These are phyloP conservation scores for Martensiomyces pterosporus DNA, from an alignment of 192 early-diverging fungal genomes.

Conservation along the genomic window DNA sequence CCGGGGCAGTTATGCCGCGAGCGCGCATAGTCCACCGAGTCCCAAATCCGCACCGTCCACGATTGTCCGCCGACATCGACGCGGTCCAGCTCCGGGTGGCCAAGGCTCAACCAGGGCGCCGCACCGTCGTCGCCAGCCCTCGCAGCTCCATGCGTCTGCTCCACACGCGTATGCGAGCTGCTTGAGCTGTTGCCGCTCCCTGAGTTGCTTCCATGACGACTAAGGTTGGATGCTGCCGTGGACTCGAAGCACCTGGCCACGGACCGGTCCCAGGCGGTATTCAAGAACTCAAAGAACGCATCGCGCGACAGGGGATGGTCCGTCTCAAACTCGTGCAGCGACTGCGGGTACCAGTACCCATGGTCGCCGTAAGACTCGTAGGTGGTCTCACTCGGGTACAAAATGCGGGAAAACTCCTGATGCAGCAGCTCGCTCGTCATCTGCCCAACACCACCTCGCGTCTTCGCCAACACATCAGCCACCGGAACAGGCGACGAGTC, in stretches of 20 bases:
- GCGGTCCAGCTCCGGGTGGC: conserved; percentile 47
- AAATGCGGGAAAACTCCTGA: conserved; percentile 40
- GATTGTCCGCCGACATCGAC: conserved; percentile 49
- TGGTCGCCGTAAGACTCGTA: conserved; percentile 49
- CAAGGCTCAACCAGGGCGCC: conserved; percentile 3
- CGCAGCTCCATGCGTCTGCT: conserved; percentile 6
- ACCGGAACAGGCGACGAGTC: conserved; percentile 27
- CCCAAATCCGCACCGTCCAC: conserved; percentile 49
- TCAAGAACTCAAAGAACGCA: conserved; percentile 44
- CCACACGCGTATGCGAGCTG: not conserved
- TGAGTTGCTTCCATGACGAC: conserved; percentile 38
- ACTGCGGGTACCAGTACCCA: conserved; percentile 51
- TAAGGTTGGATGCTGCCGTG: conserved; percentile 15
- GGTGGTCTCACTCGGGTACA: conserved; percentile 40
- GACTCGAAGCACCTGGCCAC: conserved; percentile 45
- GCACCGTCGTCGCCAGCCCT: conserved; percentile 5
- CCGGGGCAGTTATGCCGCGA: conserved; percentile 30
- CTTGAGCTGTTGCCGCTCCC: conserved; percentile 3
- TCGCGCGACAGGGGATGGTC: conserved; percentile 40
- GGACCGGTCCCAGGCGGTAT: conserved; percentile 44
- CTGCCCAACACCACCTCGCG: not conserved
- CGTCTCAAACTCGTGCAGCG: conserved; percentile 47
- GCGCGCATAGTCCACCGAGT: conserved; percentile 29
- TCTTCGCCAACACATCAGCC: conserved; percentile 4
- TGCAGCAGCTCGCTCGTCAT: conserved; percentile 22